Conservation (phyloP, 2,329 filamentous ascomycete species). For the Arthrobotrys conoides region DNA sequence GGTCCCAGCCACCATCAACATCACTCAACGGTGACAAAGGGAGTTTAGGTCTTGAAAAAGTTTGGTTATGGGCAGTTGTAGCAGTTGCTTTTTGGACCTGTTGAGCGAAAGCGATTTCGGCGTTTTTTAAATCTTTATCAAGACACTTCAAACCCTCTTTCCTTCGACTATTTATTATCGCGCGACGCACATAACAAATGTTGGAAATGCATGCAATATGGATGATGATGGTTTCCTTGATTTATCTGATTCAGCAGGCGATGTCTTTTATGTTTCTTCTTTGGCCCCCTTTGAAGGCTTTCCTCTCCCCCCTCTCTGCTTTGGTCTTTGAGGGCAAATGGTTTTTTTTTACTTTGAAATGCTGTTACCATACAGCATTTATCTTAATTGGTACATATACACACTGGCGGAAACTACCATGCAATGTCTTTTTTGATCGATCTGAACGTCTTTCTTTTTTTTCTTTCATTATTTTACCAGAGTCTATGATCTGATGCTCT, state of each 20-base stretch:
- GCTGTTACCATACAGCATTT: conserved; percentile 10
- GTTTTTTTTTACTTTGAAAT: conserved; percentile 1
- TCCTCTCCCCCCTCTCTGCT: conserved; percentile 25
- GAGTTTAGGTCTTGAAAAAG: conserved; percentile 22
- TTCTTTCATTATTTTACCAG: neutral
- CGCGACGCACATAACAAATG: conserved; percentile 8
- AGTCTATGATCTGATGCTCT: conserved; percentile 23
- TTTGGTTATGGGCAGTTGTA: conserved; percentile 26
- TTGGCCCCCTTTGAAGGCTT: neutral
- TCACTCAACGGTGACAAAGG: conserved; percentile 4
- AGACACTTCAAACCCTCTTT: neutral
- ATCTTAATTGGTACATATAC: conserved; percentile 20
- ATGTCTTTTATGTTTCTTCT: conserved; percentile 21
- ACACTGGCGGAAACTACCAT: conserved; percentile 12
- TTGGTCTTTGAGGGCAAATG: conserved; percentile 27
- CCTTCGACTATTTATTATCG: conserved; percentile 2
- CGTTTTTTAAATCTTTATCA: conserved; percentile 22
- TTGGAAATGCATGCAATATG: conserved; percentile 35
- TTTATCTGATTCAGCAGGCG: conserved; percentile 26
- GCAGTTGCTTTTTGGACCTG: conserved; percentile 32
- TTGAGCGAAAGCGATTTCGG: conserved; percentile 32
- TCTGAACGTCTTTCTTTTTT: neutral
- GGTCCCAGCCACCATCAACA: neutral
- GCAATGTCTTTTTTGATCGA: conserved; percentile 8
- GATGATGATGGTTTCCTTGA: conserved; percentile 24